Base-by-base conservation (phyloP, 2,329 filamentous ascomycete genomes). In the Stromatinia cepivora region DNA sequence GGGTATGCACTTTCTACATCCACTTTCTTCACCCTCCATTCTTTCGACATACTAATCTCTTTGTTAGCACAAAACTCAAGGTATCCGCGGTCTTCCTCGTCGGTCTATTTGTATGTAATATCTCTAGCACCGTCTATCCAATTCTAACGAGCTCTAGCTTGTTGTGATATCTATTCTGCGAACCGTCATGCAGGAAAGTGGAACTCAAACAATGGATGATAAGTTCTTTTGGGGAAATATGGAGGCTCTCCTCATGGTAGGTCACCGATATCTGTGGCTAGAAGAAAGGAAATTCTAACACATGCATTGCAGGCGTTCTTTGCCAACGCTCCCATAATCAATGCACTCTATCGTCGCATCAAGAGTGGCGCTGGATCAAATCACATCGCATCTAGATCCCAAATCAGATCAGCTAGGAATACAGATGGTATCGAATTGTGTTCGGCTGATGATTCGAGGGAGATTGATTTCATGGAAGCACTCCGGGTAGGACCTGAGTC, bases 301-400 rank as follows among this genome's bases (percentile, higher is more conserved):
- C 63, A 48, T 34, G 50, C 1, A 42, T 28, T 28, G 4, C 15
- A 75, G 72, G 73, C 74, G 6, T 25, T 73, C 0, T 68, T 76
- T 6, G 74, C 71, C 22, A 77, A 77, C 59, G 71, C 72, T 13
- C 74, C 74, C 1, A 69, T 76, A 17, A 22, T 77, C 48, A 71
- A 74, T 42, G 70, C 69, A 7, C 56, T 76, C 20, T 76, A 71
- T 67, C 69, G 72, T 6, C 72, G 73, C 17, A 20, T 28, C 13
- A 64, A 15, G 34, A 20, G 9, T 64, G 46, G 61, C 65, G 56
- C 34, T 62, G 36, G n/a, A 15, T 34, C 66, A 39, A 56, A 54
- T 11, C 17, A 54, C 13, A 28, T 52, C 22, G 20, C 45, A 28
- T 34, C 54, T 34, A 20, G n/a, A 57, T 28, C 48, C 1, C 31